Conservation (phyloP, 768 basidiomycete genomes). For the Calocybe cyanea region DNA sequence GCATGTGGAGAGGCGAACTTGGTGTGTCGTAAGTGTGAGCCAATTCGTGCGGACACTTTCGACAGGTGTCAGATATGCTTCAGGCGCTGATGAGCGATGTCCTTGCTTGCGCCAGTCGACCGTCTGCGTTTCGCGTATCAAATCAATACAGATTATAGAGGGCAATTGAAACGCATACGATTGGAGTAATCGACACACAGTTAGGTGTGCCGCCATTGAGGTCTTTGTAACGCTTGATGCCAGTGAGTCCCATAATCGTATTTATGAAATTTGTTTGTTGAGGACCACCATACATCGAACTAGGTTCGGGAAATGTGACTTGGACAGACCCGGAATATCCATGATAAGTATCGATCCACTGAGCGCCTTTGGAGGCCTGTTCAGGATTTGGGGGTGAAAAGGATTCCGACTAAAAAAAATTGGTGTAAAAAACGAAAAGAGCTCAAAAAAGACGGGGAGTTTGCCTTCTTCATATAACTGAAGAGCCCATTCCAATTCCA, state of each 20-base stretch:
- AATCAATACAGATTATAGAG: not conserved
- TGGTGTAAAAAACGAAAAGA: not conserved
- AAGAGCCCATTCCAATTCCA: slow-evolving; percentile 46
- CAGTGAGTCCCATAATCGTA: slow-evolving; percentile 44
- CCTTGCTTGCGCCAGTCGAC: slow-evolving; percentile 48
- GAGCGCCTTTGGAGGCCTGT: slow-evolving; percentile 43
- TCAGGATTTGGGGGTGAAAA: slow-evolving; percentile 44
- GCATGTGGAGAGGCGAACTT: slow-evolving; percentile 20
- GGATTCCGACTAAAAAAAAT: slow-evolving; percentile 34
- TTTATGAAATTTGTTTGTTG: slow-evolving; percentile 47
- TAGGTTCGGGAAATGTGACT: slow-evolving; percentile 42
- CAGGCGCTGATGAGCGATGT: slow-evolving; percentile 50
- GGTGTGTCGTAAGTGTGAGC: slow-evolving; percentile 41
- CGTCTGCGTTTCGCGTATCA: slow-evolving; percentile 21
- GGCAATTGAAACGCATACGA: slow-evolving; percentile 29
- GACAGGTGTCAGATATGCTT: slow-evolving; percentile 53
- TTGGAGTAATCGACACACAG: slow-evolving; percentile 52
- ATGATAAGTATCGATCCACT: slow-evolving; percentile 44
- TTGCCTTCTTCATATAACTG: slow-evolving; percentile 45
- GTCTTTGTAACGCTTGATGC: slow-evolving; percentile 44
- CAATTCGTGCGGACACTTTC: slow-evolving; percentile 43
- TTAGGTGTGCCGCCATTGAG: slow-evolving; percentile 54
- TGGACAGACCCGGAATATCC: slow-evolving; percentile 51
- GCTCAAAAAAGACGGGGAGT: not conserved
- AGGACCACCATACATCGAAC: slow-evolving; percentile 52